phyloP scores from a whole-genome alignment of 2,329 filamentous ascomycete species.

The Cladorrhinum sp. region DNA sequence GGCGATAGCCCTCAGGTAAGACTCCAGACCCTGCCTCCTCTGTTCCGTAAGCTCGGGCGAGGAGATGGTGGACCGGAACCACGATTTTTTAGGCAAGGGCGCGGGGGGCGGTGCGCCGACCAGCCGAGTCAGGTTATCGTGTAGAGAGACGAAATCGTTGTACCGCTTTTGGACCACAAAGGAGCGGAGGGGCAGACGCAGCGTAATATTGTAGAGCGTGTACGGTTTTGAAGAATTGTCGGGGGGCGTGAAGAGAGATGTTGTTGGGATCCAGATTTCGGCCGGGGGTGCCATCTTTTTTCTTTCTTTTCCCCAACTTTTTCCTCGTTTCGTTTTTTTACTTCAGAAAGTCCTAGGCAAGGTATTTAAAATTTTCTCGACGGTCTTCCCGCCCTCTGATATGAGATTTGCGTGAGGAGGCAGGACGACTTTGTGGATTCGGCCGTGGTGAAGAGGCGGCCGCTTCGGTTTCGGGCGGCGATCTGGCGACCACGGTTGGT shows the following conservation, averaged over 20 bases:
- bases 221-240: slow-evolving; percentile 62
- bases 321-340: not conserved
- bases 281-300: slow-evolving; percentile 62
- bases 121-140: slow-evolving; percentile 58
- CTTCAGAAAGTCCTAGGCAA: not conserved
- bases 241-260: slow-evolving; percentile 49
- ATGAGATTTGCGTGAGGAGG: no score
- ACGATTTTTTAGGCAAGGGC: slow-evolving; percentile 69
- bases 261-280: slow-evolving; percentile 67
- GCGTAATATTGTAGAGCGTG: slow-evolving; percentile 74
- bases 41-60: slow-evolving; percentile 68
- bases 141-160: slow-evolving; percentile 70
- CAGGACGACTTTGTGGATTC: no score
- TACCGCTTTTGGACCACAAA: slow-evolving; percentile 79
- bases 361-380: no score
- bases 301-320: no score
- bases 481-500: not conserved
- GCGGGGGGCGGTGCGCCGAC: slow-evolving; percentile 63
- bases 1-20: slow-evolving; percentile 70
- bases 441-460: not conserved
- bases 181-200: slow-evolving; percentile 72
- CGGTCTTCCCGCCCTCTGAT: no score
- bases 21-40: slow-evolving; percentile 65
- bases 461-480: not conserved
- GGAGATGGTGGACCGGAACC: slow-evolving; percentile 70